A percentile compares a stretch with the other conserved stretches of the same genome.
Conservation (phyloP, 2,329 filamentous ascomycete species). For the Lecanosticta acicola region DNA sequence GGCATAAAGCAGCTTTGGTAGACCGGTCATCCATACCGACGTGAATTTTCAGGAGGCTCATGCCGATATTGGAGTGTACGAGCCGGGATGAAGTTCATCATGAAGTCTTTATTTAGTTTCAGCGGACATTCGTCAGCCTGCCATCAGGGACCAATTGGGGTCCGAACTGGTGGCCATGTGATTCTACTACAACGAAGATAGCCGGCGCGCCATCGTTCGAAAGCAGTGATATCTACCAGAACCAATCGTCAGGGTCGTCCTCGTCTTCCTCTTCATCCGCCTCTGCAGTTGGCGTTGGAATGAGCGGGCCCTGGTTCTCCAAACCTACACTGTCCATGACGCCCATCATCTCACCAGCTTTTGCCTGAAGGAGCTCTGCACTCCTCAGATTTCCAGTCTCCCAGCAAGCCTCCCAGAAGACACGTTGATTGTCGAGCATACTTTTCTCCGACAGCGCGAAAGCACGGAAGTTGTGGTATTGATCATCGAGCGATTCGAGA, state of each 20-base stretch:
- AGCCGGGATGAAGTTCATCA: too few species aligned
- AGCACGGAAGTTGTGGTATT: constrained; percentile 12
- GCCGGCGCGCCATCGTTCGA: too few species aligned
- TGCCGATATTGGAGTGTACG: too few species aligned
- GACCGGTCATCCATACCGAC: too few species aligned
- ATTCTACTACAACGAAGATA: too few species aligned
- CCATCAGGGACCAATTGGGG: too few species aligned
- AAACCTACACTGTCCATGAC: constrained; percentile 15
- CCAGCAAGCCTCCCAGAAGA: constrained; percentile 18
- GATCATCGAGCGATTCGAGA: constrained; percentile 3
- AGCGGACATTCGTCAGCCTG: too few species aligned
- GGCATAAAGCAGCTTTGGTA: too few species aligned
- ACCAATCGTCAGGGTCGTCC: not conserved
- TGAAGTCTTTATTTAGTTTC: too few species aligned
- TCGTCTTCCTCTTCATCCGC: not conserved
- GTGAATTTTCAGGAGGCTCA: too few species aligned
- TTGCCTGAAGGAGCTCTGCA: constrained; percentile 11
- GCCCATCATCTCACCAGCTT: constrained; percentile 13
- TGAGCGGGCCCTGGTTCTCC: constrained; percentile 9
- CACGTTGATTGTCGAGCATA: constrained; percentile 13
- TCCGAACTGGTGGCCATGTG: too few species aligned
- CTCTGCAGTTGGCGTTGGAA: not conserved
- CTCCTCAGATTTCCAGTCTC: constrained; percentile 13
- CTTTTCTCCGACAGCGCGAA: constrained; percentile 7
- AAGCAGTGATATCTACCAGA: constrained; percentile 2